Evolutionary conservation across 768 basidiomycete genomes (phyloP).

Genomic region (Rhizopogon vulgaris): DNA sequence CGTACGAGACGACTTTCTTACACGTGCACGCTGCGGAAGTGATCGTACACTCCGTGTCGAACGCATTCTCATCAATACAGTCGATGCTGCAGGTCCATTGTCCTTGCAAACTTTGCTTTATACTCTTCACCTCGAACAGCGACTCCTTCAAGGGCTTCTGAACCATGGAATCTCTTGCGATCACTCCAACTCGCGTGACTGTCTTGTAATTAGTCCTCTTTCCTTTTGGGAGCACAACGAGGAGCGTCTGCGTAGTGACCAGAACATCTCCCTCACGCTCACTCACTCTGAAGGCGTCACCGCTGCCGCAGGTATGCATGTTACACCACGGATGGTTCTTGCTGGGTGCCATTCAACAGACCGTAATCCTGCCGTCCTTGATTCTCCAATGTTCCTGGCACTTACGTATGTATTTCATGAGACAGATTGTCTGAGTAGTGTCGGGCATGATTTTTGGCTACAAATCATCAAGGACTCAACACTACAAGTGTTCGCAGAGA

Average conservation of each 20-base stretch:
- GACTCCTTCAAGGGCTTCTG: conserved; percentile 41
- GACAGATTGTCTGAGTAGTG: conserved; percentile 56
- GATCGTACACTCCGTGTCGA: conserved; percentile 73
- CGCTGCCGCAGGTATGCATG: conserved; percentile 48
- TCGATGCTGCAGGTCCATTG: conserved; percentile 43
- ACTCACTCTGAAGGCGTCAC: conserved; percentile 46
- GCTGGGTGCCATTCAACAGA: conserved; percentile 60
- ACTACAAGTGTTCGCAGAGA: conserved; percentile 31
- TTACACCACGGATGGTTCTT: conserved; percentile 72
- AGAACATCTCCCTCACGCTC: conserved; percentile 55
- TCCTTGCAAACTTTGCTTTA: conserved; percentile 57
- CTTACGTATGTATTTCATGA: conserved; percentile 82
- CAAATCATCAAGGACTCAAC: conserved; percentile 43
- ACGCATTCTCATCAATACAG: conserved; percentile 52
- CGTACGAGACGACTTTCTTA: conserved; percentile 63
- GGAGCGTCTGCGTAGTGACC: conserved; percentile 43
- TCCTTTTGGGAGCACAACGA: conserved; percentile 70
- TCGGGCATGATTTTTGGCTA: conserved; percentile 61
- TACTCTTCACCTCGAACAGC: conserved; percentile 57
- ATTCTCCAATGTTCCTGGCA: conserved; percentile 65
- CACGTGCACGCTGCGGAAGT: conserved; percentile 63
- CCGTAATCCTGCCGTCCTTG: conserved; percentile 43
- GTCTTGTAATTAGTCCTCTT: conserved; percentile 68
- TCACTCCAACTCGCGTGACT: conserved; percentile 43
- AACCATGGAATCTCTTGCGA: conserved; percentile 47